phyloP scores from a whole-genome alignment of 352 stramenopile genomes.

The Globisporangium lucens region DNA sequence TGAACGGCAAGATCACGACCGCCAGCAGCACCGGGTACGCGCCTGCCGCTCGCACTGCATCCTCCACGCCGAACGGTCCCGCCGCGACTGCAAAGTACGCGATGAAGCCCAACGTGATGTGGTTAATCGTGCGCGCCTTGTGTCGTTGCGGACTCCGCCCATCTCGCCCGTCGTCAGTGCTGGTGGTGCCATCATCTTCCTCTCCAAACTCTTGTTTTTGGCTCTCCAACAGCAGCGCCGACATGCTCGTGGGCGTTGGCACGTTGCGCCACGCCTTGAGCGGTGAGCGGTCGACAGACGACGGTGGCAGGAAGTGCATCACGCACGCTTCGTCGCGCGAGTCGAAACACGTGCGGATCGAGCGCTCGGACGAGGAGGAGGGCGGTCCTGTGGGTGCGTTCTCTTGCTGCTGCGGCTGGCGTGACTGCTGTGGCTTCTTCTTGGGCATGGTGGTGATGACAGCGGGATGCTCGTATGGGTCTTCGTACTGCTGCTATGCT shows the following conservation, averaged over 20 bases:
- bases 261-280: constrained; percentile 77
- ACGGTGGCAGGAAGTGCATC: constrained; percentile 67
- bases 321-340: constrained; percentile 45
- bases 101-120: constrained; percentile 81
- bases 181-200: constrained; percentile 24
- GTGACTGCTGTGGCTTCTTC: not conserved
- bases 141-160: constrained; percentile 22
- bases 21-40: constrained; percentile 69
- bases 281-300: constrained; percentile 66
- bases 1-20: constrained; percentile 71
- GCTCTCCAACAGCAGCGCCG: constrained; percentile 39
- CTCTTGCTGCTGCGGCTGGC: not conserved
- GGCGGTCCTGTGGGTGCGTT: not conserved
- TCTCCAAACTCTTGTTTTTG: constrained; percentile 38
- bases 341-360: constrained; percentile 66
- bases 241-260: constrained; percentile 38
- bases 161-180: constrained; percentile 19
- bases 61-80: constrained; percentile 77
- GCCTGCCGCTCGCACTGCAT: constrained; percentile 67
- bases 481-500: not conserved
- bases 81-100: constrained; percentile 81
- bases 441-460: not conserved
- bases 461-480: not conserved
- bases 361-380: constrained; percentile 11
- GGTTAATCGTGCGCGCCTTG: constrained; percentile 73